Percentiles rank a stretch among this genome's conserved stretches.
phyloP scores from a whole-genome alignment of 306 rosid species.

The Biancaea sappan region DNA sequence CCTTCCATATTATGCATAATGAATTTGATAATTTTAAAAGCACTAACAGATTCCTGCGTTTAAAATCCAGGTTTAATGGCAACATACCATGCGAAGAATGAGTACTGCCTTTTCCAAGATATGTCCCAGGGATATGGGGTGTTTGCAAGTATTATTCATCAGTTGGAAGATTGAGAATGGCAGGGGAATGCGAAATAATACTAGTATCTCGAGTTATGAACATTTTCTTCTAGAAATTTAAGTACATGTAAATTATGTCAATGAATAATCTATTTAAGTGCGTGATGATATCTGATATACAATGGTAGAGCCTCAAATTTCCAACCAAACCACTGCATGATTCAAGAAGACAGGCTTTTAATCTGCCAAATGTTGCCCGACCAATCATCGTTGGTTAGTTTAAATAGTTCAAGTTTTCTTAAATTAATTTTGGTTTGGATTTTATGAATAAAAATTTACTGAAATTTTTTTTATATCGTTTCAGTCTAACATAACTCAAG shows the following conservation, averaged over 20 bases:
- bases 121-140: conserved; percentile 84
- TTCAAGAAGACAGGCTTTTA: not conserved
- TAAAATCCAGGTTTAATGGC: conserved; percentile 73
- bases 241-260: not conserved
- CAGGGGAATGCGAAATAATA: conserved; percentile 2
- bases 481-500: too few species aligned
- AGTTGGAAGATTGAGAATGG: conserved; percentile 59
- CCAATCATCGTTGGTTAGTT: too few species aligned
- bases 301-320: not conserved
- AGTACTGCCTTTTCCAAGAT: conserved; percentile 83
- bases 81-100: conserved; percentile 90
- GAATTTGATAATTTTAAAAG: not conserved
- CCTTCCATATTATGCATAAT: not conserved
- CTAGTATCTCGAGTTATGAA: not conserved
- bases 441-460: too few species aligned
- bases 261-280: not conserved
- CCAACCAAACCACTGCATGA: too few species aligned
- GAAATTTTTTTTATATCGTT: too few species aligned
- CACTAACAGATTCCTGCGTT: conserved; percentile 26
- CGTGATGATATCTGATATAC: not conserved
- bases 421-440: too few species aligned
- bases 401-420: too few species aligned
- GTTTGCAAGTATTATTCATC: conserved; percentile 68
- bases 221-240: not conserved
- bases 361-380: not conserved